These are phyloP conservation scores for Linnemannia schmuckeri DNA, from an alignment of 192 early-diverging fungal species.

Conservation along the genomic window DNA sequence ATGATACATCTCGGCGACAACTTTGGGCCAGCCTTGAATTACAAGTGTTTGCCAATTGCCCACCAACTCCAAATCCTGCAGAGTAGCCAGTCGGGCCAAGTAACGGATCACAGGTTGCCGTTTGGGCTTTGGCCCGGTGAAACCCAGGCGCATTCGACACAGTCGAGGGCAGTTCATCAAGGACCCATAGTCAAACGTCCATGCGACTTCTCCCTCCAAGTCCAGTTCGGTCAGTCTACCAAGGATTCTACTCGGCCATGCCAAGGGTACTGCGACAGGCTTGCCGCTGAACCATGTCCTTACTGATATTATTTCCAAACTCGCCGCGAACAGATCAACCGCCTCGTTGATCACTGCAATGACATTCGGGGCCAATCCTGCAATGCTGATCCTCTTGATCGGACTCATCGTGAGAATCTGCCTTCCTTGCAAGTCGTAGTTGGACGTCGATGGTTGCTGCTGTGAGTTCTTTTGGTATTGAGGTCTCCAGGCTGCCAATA, in stretches of 20 bases:
- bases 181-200: slow-evolving; percentile 45
- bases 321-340: slow-evolving; percentile 21
- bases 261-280: slow-evolving; percentile 14
- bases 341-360: slow-evolving; percentile 37
- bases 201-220: slow-evolving; percentile 48
- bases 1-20: slow-evolving; percentile 6
- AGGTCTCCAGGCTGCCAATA: slow-evolving; percentile 32
- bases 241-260: slow-evolving; percentile 26
- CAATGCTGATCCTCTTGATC: slow-evolving; percentile 31
- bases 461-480: background rate
- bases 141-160: slow-evolving; percentile 30
- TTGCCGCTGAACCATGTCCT: slow-evolving; percentile 51
- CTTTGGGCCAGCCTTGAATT: slow-evolving; percentile 29
- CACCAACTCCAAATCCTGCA: slow-evolving; percentile 36
- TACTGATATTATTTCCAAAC: slow-evolving; percentile 14
- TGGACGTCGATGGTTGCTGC: background rate
- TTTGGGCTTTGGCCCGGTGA: slow-evolving; percentile 46
- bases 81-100: slow-evolving; percentile 8
- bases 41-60: slow-evolving; percentile 46
- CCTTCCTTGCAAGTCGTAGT: background rate
- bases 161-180: slow-evolving; percentile 32
- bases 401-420: background rate
- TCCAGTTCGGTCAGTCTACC: slow-evolving; percentile 20
- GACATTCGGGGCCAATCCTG: slow-evolving; percentile 34
- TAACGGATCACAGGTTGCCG: slow-evolving; percentile 36